A percentile compares a stretch with the other conserved stretches of the same genome.
Evolutionary conservation across 768 basidiomycete species (phyloP).

Genomic region (Boletus rex-veris): DNA sequence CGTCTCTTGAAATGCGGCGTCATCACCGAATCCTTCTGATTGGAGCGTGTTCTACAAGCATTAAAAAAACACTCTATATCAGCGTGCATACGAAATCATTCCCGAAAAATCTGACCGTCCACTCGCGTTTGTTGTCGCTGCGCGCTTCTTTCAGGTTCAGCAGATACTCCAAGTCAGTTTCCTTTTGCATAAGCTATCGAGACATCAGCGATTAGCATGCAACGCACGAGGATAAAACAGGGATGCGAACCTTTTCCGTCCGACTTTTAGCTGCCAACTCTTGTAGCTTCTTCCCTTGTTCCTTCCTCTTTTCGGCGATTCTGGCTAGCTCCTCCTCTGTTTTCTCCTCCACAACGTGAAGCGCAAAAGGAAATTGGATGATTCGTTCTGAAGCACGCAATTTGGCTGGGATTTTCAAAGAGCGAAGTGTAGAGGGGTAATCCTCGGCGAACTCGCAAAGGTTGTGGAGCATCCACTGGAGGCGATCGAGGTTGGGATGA

Average conservation of each 20-base stretch:
- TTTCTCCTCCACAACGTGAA: slow-evolving; percentile 69
- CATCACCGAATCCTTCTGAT: slow-evolving; percentile 72
- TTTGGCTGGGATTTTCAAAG: slow-evolving; percentile 61
- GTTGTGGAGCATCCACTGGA: slow-evolving; percentile 86
- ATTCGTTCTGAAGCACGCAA: slow-evolving; percentile 66
- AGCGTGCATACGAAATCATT: background rate
- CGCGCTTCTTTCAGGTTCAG: slow-evolving; percentile 61
- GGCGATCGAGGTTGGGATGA: background rate
- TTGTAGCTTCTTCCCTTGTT: slow-evolving; percentile 85
- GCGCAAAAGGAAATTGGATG: slow-evolving; percentile 83
- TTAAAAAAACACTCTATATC: background rate
- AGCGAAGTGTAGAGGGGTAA: slow-evolving; percentile 65
- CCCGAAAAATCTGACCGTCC: slow-evolving; percentile 47
- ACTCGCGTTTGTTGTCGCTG: slow-evolving; percentile 65
- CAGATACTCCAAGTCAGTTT: slow-evolving; percentile 67
- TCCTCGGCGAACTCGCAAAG: slow-evolving; percentile 82
- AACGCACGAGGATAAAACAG: background rate
- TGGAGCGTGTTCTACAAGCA: slow-evolving; percentile 51
- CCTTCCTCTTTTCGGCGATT: slow-evolving; percentile 73
- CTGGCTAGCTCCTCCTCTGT: slow-evolving; percentile 85
- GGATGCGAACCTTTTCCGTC: slow-evolving; percentile 67
- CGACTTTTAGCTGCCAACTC: slow-evolving; percentile 86
- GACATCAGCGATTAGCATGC: background rate
- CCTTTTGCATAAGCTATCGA: slow-evolving; percentile 66
- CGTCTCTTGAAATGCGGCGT: slow-evolving; percentile 71